Evolutionary conservation across 106 monocot genomes (phyloP).

Genomic region (Dioscorea alata): DNA sequence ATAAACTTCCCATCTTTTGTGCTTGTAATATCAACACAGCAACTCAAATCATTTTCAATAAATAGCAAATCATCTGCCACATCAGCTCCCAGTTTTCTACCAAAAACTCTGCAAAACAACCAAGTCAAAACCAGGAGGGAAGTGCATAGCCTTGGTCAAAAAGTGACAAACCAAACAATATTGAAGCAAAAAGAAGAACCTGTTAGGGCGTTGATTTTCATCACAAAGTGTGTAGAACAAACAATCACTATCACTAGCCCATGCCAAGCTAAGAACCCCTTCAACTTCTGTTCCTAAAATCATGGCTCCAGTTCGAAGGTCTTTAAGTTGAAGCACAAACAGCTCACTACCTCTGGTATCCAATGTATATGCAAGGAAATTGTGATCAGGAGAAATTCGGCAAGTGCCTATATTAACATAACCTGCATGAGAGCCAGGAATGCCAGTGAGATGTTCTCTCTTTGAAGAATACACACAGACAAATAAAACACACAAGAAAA

Average conservation of each 20-base stretch:
- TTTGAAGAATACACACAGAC: no score
- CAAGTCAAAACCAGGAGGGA: conserved; percentile 4
- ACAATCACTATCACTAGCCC: conserved; percentile 49
- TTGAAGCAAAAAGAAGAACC: conserved; percentile 8
- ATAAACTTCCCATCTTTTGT: conserved; percentile 94
- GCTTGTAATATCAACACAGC: conserved; percentile 82
- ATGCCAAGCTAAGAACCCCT: conserved; percentile 82
- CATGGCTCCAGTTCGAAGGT: conserved; percentile 47
- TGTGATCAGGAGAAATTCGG: conserved; percentile 82
- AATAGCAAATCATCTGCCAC: conserved; percentile 50
- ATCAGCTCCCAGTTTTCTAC: conserved; percentile 44
- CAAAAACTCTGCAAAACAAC: conserved; percentile 51
- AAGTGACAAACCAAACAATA: no score
- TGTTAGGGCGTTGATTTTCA: conserved; percentile 77
- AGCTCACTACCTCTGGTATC: conserved; percentile 69
- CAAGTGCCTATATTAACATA: conserved; percentile 96
- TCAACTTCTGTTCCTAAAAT: conserved; percentile 32
- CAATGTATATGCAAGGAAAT: conserved; percentile 86
- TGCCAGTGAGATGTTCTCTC: no score
- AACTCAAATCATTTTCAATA: conserved; percentile 56
- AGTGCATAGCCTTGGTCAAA: not conserved
- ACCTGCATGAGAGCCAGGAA: conserved; percentile 40
- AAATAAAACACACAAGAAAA: no score
- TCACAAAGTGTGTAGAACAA: conserved; percentile 83
- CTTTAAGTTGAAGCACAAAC: conserved; percentile 74